Conservation (phyloP, 371 early-diverging fungal genomes). For the Homolaphlyctis polyrhiza region DNA sequence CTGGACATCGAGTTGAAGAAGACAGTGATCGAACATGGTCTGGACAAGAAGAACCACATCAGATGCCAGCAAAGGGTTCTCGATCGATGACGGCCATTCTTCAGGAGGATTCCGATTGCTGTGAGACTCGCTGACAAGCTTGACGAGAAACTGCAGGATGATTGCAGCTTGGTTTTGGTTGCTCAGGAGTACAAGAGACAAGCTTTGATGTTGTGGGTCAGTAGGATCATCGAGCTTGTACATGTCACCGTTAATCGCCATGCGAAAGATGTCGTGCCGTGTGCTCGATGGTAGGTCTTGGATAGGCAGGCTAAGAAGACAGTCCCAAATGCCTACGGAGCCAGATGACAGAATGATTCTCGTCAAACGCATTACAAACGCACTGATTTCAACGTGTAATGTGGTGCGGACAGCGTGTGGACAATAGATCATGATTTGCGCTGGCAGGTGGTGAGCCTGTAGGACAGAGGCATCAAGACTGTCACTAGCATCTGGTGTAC, state of each 20-base stretch:
- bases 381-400: constrained; percentile 23
- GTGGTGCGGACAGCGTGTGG: neutral
- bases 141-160: neutral
- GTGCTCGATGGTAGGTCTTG: constrained; percentile 5
- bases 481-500: neutral
- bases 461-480: neutral
- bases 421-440: neutral
- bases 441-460: neutral
- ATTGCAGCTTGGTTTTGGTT: neutral
- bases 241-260: too few species aligned
- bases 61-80: neutral
- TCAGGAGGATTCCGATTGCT: too few species aligned
- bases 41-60: constrained; percentile 7
- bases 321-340: constrained; percentile 16
- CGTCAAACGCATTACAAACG: constrained; percentile 16
- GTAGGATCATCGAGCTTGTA: too few species aligned
- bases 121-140: neutral
- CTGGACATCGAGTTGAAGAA: constrained; percentile 11
- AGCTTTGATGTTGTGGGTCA: constrained; percentile 9
- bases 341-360: constrained; percentile 12
- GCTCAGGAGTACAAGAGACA: constrained; percentile 2
- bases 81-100: too few species aligned
- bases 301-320: constrained; percentile 12
- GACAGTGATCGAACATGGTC: constrained; percentile 15
- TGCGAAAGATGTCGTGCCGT: neutral